Evolutionary conservation across 495 filamentous ascomycete genomes (phyloP).

Genomic region (Penicillium bovifimosum): DNA sequence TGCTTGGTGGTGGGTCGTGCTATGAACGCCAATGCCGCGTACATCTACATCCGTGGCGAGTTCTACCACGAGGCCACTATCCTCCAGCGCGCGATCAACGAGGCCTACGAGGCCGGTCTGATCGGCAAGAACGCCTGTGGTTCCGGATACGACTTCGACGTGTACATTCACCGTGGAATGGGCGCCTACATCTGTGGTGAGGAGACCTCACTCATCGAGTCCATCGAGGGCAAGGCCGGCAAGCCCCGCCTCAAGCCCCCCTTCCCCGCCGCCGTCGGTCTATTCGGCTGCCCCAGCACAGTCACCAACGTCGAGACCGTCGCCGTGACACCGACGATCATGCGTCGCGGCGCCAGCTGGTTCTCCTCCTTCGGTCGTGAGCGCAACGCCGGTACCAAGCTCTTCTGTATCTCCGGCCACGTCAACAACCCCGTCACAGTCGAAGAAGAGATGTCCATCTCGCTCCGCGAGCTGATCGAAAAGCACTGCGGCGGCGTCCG

Average conservation of each 20-base stretch:
- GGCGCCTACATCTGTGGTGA: constrained; percentile 98
- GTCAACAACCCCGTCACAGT: constrained; percentile 98
- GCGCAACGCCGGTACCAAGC: constrained; percentile 92
- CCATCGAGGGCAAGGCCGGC: constrained; percentile 94
- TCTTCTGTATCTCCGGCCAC: constrained; percentile 97
- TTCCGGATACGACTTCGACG: constrained; percentile 95
- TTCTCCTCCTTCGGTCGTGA: constrained; percentile 91
- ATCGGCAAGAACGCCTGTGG: constrained; percentile 98
- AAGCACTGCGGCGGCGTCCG: constrained; percentile 95
- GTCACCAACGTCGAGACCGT: constrained; percentile 98
- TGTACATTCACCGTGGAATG: constrained; percentile 93
- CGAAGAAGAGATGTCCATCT: constrained; percentile 98
- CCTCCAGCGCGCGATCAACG: constrained; percentile 90
- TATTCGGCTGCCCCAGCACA: constrained; percentile 96
- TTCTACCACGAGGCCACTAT: constrained; percentile 97
- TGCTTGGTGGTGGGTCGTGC: constrained; percentile 93
- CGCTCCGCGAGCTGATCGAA: constrained; percentile 89
- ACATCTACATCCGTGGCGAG: constrained; percentile 99
- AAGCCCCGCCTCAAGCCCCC: constrained; percentile 98
- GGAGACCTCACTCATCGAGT: constrained; percentile 96
- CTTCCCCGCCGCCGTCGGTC: constrained; percentile 93
- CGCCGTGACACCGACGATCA: constrained; percentile 92
- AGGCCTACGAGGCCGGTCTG: constrained; percentile 87
- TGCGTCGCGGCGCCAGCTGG: constrained; percentile 86
- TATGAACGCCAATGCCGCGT: constrained; percentile 97